Percentiles rank a stretch among this genome's conserved stretches.
phyloP scores from a whole-genome alignment of 495 filamentous ascomycete species.

The Ascodesmis nigricans region DNA sequence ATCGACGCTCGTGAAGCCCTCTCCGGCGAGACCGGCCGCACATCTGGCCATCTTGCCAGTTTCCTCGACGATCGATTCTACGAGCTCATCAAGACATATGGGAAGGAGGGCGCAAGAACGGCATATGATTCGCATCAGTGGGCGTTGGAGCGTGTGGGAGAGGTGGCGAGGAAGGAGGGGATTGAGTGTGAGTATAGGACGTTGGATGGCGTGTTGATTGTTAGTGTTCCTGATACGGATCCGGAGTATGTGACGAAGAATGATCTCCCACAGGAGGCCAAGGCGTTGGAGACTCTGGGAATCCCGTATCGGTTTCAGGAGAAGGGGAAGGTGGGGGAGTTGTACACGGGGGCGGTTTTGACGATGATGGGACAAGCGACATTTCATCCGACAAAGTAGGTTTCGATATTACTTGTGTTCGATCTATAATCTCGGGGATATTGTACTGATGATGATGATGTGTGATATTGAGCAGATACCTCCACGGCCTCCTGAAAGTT shows the following conservation, averaged over 20 bases:
- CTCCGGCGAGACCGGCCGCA: conserved; percentile 33
- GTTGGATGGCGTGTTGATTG: conserved; percentile 27
- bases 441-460: too few species aligned
- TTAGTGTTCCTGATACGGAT: conserved; percentile 14
- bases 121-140: conserved; percentile 35
- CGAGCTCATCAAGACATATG: conserved; percentile 30
- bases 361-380: conserved; percentile 31
- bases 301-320: conserved; percentile 26
- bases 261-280: conserved; percentile 24
- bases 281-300: conserved; percentile 25
- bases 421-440: neutral
- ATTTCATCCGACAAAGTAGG: conserved; percentile 32
- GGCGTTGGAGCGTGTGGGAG: conserved; percentile 30
- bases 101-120: conserved; percentile 26
- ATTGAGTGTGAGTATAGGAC: conserved; percentile 35
- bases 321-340: conserved; percentile 28
- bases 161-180: conserved; percentile 27
- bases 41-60: conserved; percentile 32
- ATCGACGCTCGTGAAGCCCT: conserved; percentile 33
- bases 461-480: too few species aligned
- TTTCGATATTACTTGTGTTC: neutral
- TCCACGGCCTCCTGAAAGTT: conserved; percentile 30
- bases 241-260: conserved; percentile 26
- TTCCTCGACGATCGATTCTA: conserved; percentile 31
- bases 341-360: conserved; percentile 30